A percentile compares a stretch with the other conserved stretches of the same genome.
Conservation (phyloP, 148 eudicot species). For the Rhododendron ovatum region DNA sequence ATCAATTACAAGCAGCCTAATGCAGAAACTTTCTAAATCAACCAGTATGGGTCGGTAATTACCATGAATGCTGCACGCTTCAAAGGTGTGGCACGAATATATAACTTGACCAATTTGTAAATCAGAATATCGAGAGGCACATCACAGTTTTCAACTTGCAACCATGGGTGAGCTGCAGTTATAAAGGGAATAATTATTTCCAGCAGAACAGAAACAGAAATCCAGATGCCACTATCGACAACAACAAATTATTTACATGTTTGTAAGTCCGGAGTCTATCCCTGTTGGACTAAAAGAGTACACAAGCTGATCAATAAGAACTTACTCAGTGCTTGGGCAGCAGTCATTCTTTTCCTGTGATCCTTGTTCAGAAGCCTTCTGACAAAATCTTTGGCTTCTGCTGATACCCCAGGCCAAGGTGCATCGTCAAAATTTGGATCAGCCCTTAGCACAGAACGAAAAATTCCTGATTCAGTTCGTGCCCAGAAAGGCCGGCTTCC, state of each 20-base stretch:
- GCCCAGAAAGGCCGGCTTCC: slow-evolving; percentile 99
- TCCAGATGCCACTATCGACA: background rate
- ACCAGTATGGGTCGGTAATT: background rate
- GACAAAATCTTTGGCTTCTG: slow-evolving; percentile 90
- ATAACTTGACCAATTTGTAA: slow-evolving; percentile 70
- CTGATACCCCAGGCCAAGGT: slow-evolving; percentile 86
- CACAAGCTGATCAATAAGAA: background rate
- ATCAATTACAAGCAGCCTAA: background rate
- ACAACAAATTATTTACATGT: background rate
- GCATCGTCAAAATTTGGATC: slow-evolving; percentile 82
- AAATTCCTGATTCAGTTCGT: slow-evolving; percentile 95
- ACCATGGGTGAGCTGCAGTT: slow-evolving; percentile 96
- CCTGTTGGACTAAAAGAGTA: background rate
- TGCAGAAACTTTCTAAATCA: background rate
- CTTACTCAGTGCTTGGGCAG: slow-evolving; percentile 92
- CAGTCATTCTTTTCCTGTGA: slow-evolving; percentile 95
- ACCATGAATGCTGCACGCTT: slow-evolving; percentile 89
- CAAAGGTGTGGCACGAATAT: slow-evolving; percentile 64
- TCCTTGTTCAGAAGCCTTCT: slow-evolving; percentile 86
- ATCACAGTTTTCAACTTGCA: slow-evolving; percentile 47
- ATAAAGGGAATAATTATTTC: slow-evolving; percentile 9
- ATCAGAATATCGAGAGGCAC: slow-evolving; percentile 77
- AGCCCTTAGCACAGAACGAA: slow-evolving; percentile 84
- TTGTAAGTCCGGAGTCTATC: background rate
- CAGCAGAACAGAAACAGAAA: background rate